Base-by-base conservation (phyloP, 768 basidiomycete species). In the Sarcodon aspratus region DNA sequence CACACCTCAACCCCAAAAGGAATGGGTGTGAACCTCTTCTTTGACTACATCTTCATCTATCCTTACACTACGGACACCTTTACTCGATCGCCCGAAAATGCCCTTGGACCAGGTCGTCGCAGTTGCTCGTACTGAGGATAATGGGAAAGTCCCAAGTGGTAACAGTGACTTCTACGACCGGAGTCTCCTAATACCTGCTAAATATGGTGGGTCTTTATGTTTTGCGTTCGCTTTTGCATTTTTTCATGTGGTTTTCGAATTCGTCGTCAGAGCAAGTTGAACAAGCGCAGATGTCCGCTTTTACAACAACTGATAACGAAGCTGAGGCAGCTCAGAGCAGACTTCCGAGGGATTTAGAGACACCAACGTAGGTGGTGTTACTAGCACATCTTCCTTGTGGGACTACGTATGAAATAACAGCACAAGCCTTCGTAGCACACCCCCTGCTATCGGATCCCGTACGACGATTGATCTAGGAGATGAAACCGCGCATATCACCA, bases 61-160 rank as follows among this genome's bases (percentile, higher is more conserved):
- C 8, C 81, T 79, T 50, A 56, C 65, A 17, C 64, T 82, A 15
- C 68, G 64, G 21, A 64, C 81, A 33, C 70, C 78, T 27, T 58
- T 76, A 13, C 64, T 80, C 3, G 70, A 72, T 9, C 62, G 72
- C 38, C 59, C 73, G 33, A 76, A 71, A 59, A 53, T 69, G 32
- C 67, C 69, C n/a, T 50, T 72, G 9, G 69, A 72, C 13, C 57
- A 63, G 27, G 61, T 52, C 7, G 56, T 62, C 6, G 57, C 54
- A 2, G 50, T 48, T 18, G 50, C 57, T 8, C 50, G 48, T 31
- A 50, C 56, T 6, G 54, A 45, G 33, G 21, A 33, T 21, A n/a
- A 11, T 13, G 21, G 49, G 15, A 32, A 3, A 9, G 13, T n/a
- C 37, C 17, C 21, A 43, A 11, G n/a, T 46, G n/a, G 42, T 44